Conservation (phyloP, 495 filamentous ascomycete species). For the Parachaetomium inaequale region DNA sequence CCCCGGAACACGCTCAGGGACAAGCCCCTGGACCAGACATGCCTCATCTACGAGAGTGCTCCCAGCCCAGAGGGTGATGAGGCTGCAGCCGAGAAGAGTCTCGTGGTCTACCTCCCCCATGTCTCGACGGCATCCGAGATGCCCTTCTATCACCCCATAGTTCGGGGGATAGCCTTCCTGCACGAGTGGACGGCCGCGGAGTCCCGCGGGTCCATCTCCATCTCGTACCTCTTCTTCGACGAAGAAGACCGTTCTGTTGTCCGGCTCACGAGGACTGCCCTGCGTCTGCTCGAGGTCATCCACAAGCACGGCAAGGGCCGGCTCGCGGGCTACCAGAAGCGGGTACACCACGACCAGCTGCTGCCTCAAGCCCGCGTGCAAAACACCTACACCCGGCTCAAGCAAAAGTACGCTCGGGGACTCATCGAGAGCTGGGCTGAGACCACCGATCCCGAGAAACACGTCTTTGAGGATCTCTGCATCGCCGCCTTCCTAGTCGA, state of each 20-base stretch:
- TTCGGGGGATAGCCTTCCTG: constrained; percentile 68
- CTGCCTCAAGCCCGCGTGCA: constrained; percentile 71
- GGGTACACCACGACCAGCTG: constrained; percentile 71
- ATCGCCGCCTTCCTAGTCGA: constrained; percentile 93
- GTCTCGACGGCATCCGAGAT: constrained; percentile 55
- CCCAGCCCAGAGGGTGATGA: constrained; percentile 6
- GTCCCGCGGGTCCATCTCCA: constrained; percentile 52
- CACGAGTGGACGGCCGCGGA: constrained; percentile 53
- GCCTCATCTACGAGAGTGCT: constrained; percentile 56
- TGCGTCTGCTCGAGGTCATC: constrained; percentile 65
- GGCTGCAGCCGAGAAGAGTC: constrained; percentile 34
- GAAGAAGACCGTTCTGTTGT: constrained; percentile 32
- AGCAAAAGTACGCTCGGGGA: constrained; percentile 64
- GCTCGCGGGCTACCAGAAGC: constrained; percentile 62
- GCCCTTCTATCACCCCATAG: constrained; percentile 82
- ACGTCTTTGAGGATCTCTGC: constrained; percentile 91
- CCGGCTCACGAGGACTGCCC: constrained; percentile 67
- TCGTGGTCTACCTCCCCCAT: constrained; percentile 82
- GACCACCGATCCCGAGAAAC: constrained; percentile 79
- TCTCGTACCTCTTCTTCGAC: constrained; percentile 65
- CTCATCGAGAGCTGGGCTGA: constrained; percentile 76
- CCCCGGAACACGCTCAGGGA: constrained; percentile 79
- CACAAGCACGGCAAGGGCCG: constrained; percentile 70
- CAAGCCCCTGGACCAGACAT: constrained; percentile 71
- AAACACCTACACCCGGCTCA: constrained; percentile 77